Base-by-base conservation (phyloP, 208 protist genomes). In the Hexamita inflata region DNA sequence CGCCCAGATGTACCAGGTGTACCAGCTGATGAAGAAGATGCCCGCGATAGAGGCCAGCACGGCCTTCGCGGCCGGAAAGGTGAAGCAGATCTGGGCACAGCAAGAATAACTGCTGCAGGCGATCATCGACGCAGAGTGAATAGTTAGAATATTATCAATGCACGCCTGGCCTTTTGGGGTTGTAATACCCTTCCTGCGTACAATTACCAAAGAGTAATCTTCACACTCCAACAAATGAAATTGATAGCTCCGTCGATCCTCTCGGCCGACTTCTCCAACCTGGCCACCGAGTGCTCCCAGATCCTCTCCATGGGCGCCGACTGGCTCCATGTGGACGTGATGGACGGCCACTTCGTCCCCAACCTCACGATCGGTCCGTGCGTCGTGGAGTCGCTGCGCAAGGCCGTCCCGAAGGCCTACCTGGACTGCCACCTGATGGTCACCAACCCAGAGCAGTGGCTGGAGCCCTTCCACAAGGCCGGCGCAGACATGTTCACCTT, bases 401-500 rank as follows among this genome's bases (percentile, higher is more conserved):
- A 66, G 13, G 2, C n/a, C 13, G 13, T 68, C 53, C 40, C 73
- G 1, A 41, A 78, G 28, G 62, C 66, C 0, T 86, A 80, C 59
- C 58, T 86, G 11, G 85, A 88, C 64, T 79, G 74, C 15, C 85
- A 88, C 76, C 68, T 88, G 2, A 88, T 88, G 85, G 83, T 87
- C n/a, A 70, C 64, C 19, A 45, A 83, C n/a, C 82, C 83, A 59
- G 59, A 80, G 38, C 0, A 30, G 13, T 95, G 88, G 85, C 83
- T 94, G 30, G 77, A 79, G 9, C 85, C 87, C 32, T 88, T 94
- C 64, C 88, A 86, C 29, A 86, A 86, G 58, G 90, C 90, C 0
- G 91, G 91, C 7, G 91, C 89, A 11, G 86, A 83, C 28, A 87
- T 90, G 74, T 87, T 93, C 77, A 94, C 90, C 24, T 95, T 95